Evolutionary conservation across 2,329 filamentous ascomycete genomes (phyloP).

Genomic region (Diaporthe sp.): DNA sequence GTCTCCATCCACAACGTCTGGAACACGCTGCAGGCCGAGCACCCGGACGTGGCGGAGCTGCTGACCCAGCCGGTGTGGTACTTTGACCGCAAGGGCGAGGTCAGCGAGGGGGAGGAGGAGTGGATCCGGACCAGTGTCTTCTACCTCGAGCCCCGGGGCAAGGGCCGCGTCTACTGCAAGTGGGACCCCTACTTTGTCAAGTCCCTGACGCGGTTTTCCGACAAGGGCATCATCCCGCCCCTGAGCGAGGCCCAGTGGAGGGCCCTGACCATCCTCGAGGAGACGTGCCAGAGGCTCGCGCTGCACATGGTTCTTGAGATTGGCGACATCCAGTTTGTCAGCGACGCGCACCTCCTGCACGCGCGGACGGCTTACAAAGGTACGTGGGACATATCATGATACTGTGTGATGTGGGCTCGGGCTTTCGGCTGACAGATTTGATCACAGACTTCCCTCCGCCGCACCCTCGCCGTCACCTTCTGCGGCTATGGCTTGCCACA

Average conservation of each 20-base stretch:
- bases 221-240: constrained; percentile 71
- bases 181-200: constrained; percentile 92
- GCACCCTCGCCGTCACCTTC: constrained; percentile 78
- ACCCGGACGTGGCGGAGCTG: constrained; percentile 81
- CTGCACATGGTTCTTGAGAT: constrained; percentile 89
- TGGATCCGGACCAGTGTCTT: constrained; percentile 80
- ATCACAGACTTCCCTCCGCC: constrained; percentile 67
- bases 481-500: constrained; percentile 86
- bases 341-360: constrained; percentile 84
- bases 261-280: constrained; percentile 77
- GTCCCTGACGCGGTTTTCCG: constrained; percentile 79
- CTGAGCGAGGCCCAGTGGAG: constrained; percentile 75
- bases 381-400: constrained; percentile 50
- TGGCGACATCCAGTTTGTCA: constrained; percentile 88
- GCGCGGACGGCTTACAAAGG: constrained; percentile 82
- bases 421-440: not conserved
- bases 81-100: constrained; percentile 91
- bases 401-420: not conserved
- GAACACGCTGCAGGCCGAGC: constrained; percentile 79
- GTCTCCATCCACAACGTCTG: constrained; percentile 83
- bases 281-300: constrained; percentile 77
- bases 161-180: constrained; percentile 80
- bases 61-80: constrained; percentile 87
- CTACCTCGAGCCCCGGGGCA: constrained; percentile 77
- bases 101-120: constrained; percentile 76